Conservation (phyloP, 352 stramenopile genomes). For the Pythium monospermum region DNA sequence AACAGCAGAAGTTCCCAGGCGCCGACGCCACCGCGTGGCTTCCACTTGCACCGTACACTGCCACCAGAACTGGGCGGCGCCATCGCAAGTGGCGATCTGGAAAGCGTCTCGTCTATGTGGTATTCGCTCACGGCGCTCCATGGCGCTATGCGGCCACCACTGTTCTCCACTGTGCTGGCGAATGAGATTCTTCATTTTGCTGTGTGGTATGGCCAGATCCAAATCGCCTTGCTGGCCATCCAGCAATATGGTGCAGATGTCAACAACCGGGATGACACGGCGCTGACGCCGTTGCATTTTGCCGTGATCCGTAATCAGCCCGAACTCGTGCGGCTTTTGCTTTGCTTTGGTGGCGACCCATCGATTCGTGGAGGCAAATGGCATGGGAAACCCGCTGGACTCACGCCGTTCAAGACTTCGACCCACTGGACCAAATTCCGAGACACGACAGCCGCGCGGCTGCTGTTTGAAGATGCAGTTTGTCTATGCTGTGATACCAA, state of each 20-base stretch:
- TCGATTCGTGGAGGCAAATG: constrained; percentile 27
- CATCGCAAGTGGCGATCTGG: constrained; percentile 35
- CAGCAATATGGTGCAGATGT: constrained; percentile 55
- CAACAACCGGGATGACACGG: constrained; percentile 64
- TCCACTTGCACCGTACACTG: constrained; percentile 59
- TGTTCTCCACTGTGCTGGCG: constrained; percentile 38
- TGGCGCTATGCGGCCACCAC: not conserved
- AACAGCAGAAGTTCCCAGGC: constrained; percentile 23
- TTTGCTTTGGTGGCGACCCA: constrained; percentile 44
- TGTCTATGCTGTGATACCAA: constrained; percentile 78
- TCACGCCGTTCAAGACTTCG: constrained; percentile 56
- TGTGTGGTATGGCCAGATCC: constrained; percentile 58
- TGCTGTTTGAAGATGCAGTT: constrained; percentile 66
- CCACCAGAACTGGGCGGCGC: constrained; percentile 41
- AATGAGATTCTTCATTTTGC: constrained; percentile 81
- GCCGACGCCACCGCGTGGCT: constrained; percentile 29
- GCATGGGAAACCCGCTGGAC: constrained; percentile 23
- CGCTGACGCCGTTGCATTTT: constrained; percentile 74
- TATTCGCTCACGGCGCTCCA: constrained; percentile 34
- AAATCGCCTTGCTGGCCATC: constrained; percentile 62
- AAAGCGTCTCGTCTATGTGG: constrained; percentile 37
- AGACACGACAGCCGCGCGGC: constrained; percentile 56
- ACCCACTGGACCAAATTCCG: constrained; percentile 57
- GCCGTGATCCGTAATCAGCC: constrained; percentile 72
- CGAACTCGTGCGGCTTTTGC: constrained; percentile 63